These are phyloP conservation scores for Hypoxylon cercidicola DNA, from an alignment of 495 filamentous ascomycete species.

Conservation along the genomic window DNA sequence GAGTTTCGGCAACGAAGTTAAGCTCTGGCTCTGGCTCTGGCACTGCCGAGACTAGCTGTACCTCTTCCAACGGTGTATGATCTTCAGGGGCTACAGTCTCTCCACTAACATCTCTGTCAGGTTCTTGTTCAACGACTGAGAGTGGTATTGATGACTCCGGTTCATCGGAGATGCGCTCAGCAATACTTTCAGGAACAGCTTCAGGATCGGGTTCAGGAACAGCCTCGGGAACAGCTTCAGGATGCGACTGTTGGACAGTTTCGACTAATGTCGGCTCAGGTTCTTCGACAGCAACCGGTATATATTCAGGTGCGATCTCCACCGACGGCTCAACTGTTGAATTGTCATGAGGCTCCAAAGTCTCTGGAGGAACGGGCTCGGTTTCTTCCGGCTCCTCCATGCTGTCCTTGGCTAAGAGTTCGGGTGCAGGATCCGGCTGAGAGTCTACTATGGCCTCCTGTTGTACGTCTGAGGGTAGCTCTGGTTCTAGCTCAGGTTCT, in stretches of 20 bases:
- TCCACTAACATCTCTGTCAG: background rate
- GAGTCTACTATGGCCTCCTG: background rate
- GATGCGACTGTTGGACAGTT: background rate
- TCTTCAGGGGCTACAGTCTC: background rate
- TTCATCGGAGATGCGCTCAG: background rate
- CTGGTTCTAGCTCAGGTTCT: too few relatives aligned
- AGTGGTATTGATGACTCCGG: background rate
- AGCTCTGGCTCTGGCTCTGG: background rate
- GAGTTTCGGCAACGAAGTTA: background rate
- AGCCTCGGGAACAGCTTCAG: background rate
- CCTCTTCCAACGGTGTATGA: background rate
- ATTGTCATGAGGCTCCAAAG: background rate
- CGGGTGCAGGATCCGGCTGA: background rate
- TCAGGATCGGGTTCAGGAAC: background rate
- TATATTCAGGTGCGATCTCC: background rate
- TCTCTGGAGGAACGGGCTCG: background rate
- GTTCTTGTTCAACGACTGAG: background rate
- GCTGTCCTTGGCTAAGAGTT: background rate
- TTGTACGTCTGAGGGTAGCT: background rate
- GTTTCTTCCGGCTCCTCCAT: background rate
- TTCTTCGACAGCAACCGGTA: background rate
- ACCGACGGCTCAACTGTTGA: background rate
- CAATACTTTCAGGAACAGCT: background rate
- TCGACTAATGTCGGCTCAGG: background rate
- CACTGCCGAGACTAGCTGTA: background rate